A percentile compares a stretch with the other conserved stretches of the same genome.
These are phyloP conservation scores for Peronospora destructor DNA, from an alignment of 352 stramenopile species.

Conservation along the genomic window DNA sequence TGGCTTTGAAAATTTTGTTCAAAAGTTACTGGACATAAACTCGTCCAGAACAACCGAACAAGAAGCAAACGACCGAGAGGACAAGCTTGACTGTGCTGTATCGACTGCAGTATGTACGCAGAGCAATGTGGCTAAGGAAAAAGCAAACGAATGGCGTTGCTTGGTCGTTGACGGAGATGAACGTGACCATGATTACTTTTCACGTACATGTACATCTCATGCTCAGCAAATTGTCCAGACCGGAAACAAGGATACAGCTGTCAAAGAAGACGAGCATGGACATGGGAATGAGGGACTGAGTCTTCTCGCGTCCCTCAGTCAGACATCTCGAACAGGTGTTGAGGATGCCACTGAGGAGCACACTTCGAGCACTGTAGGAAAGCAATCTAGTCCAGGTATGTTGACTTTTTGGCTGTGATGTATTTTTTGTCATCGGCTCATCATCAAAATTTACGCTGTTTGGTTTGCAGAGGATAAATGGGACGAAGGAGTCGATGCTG, in stretches of 20 bases:
- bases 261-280: neutral
- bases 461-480: conserved; percentile 13
- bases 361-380: conserved; percentile 24
- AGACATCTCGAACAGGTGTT: conserved; percentile 2
- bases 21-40: conserved; percentile 12
- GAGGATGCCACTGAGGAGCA: conserved; percentile 28
- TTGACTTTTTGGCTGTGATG: conserved; percentile 3
- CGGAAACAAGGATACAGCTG: neutral
- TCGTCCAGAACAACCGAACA: conserved; percentile 5
- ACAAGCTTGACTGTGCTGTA: neutral
- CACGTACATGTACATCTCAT: neutral
- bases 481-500: conserved; percentile 17
- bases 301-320: neutral
- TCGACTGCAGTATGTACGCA: neutral
- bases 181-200: conserved; percentile 1
- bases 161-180: conserved; percentile 2
- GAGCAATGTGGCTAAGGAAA: neutral
- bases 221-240: conserved; percentile 2
- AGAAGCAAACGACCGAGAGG: conserved; percentile 4
- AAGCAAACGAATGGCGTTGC: neutral
- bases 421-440: conserved; percentile 1
- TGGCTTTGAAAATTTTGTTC: conserved; percentile 29
- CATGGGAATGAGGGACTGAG: conserved; percentile 1
- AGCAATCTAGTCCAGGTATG: conserved; percentile 38
- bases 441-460: neutral